phyloP scores from a whole-genome alignment of 768 basidiomycete genomes.

The Lentinula sp. region DNA sequence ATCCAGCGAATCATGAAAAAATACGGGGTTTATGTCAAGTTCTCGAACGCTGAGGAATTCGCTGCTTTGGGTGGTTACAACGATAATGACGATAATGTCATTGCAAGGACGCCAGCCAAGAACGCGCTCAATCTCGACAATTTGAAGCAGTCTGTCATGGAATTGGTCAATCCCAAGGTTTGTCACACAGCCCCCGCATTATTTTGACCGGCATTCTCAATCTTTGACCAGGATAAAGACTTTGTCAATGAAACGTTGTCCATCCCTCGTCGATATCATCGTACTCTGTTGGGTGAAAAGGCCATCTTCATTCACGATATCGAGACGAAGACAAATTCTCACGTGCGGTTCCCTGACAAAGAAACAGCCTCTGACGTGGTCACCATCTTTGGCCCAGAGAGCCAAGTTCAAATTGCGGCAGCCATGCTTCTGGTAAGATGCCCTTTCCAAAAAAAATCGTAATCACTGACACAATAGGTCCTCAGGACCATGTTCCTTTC shows the following conservation, averaged over 20 bases:
- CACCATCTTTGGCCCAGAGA: constrained; percentile 95
- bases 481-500: constrained; percentile 91
- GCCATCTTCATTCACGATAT: constrained; percentile 96
- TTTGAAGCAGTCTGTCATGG: constrained; percentile 95
- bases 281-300: constrained; percentile 93
- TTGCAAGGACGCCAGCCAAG: constrained; percentile 97
- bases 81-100: constrained; percentile 97
- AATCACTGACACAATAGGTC: background rate
- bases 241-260: constrained; percentile 91
- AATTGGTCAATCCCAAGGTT: constrained; percentile 94
- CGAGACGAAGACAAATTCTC: constrained; percentile 92
- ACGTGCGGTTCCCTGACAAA: constrained; percentile 88
- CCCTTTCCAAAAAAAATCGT: background rate
- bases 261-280: constrained; percentile 92
- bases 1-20: constrained; percentile 99
- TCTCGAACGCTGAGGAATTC: constrained; percentile 96
- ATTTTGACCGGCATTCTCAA: background rate
- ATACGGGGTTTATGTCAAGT: constrained; percentile 99
- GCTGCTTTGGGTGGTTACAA: constrained; percentile 90
- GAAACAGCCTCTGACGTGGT: constrained; percentile 93
- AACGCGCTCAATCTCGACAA: constrained; percentile 94
- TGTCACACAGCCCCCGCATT: constrained; percentile 11
- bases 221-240: constrained; percentile 76
- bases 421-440: constrained; percentile 84
- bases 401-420: constrained; percentile 93